Percentiles rank a stretch among this genome's conserved stretches.
phyloP scores from a whole-genome alignment of 2,329 filamentous ascomycete genomes.

The Camillea tinctor region DNA sequence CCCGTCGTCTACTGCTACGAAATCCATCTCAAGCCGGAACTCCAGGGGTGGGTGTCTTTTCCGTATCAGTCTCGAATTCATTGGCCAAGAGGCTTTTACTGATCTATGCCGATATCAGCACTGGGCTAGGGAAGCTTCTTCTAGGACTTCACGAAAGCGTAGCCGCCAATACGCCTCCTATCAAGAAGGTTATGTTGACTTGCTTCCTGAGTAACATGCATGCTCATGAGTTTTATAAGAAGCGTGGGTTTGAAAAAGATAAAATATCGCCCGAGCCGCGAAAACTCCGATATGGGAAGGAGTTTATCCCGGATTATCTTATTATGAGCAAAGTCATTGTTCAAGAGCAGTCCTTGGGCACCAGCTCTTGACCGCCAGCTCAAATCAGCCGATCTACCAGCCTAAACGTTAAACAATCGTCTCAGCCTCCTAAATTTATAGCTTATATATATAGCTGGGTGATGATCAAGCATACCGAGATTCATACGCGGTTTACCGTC shows the following conservation, averaged over 20 bases:
- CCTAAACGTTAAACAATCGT: too few relatives aligned
- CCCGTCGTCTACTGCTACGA: conserved; percentile 78
- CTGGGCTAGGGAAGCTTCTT: conserved; percentile 61
- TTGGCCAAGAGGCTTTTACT: neutral
- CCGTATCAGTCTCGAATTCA: neutral
- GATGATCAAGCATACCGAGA: conserved; percentile 53
- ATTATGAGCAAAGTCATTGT: conserved; percentile 56
- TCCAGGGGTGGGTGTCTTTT: conserved; percentile 49
- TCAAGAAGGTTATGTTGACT: conserved; percentile 71
- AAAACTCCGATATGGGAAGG: conserved; percentile 53
- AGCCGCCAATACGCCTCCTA: conserved; percentile 51
- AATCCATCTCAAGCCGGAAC: conserved; percentile 60
- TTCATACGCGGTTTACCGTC: conserved; percentile 54
- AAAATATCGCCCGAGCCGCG: conserved; percentile 53
- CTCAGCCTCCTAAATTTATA: too few relatives aligned
- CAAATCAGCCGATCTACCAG: neutral
- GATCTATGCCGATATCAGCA: conserved; percentile 37
- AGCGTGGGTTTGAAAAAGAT: conserved; percentile 56
- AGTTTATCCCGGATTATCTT: conserved; percentile 55
- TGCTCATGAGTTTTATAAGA: conserved; percentile 60
- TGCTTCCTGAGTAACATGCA: conserved; percentile 63
- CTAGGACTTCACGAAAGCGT: conserved; percentile 55
- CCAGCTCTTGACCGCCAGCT: neutral
- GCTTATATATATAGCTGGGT: conserved; percentile 39
- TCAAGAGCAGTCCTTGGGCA: conserved; percentile 1